phyloP scores from a whole-genome alignment of 2,329 filamentous ascomycete species.

The Aureobasidium sp. region DNA sequence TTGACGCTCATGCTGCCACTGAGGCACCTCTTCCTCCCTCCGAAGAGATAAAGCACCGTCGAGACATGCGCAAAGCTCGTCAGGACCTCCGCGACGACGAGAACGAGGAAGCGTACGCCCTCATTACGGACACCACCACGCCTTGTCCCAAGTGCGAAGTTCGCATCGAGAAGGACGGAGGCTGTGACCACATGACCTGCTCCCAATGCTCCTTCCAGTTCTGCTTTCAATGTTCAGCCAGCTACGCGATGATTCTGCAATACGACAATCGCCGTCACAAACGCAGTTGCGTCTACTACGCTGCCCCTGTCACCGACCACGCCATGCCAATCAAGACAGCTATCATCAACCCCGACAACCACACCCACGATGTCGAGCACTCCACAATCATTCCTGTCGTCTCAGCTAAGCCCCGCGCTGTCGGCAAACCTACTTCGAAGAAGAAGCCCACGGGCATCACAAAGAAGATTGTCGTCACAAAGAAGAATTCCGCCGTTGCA shows the following conservation, averaged over 20 bases:
- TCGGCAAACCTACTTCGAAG: background rate
- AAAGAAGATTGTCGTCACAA: background rate
- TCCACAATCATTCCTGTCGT: too few relatives aligned
- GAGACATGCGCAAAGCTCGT: background rate
- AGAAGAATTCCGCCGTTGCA: too few relatives aligned
- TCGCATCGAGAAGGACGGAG: conserved; percentile 25
- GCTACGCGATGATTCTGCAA: background rate
- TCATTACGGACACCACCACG: conserved; percentile 18
- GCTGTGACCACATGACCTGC: conserved; percentile 24
- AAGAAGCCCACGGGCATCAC: background rate
- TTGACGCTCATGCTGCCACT: too few relatives aligned
- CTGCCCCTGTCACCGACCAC: background rate
- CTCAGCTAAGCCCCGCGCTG: background rate
- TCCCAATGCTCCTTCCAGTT: conserved; percentile 19
- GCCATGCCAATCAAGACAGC: background rate
- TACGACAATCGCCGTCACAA: background rate
- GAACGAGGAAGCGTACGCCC: conserved; percentile 12
- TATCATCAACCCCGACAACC: background rate
- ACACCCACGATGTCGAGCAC: background rate
- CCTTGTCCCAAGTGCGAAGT: conserved; percentile 23
- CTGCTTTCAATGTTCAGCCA: conserved; percentile 22
- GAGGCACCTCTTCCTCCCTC: background rate
- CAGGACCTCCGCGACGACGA: conserved; percentile 3
- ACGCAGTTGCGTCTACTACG: background rate
- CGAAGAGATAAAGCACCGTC: background rate